A percentile compares a stretch with the other conserved stretches of the same genome.
Evolutionary conservation across 1,139 yeast genomes (phyloP).

Genomic region (Debaryomyces psychrophilus): DNA sequence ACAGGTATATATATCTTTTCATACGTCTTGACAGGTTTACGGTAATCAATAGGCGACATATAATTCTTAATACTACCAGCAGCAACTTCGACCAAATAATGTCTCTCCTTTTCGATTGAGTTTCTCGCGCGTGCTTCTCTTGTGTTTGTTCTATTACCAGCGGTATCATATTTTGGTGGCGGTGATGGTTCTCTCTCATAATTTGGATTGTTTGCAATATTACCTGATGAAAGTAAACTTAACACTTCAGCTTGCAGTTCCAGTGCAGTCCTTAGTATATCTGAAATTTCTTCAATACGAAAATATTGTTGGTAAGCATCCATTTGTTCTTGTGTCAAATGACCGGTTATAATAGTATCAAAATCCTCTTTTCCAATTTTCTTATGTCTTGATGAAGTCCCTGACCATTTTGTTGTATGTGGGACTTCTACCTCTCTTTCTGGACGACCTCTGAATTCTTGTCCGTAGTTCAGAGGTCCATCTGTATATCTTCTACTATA

Average conservation of each 20-base stretch:
- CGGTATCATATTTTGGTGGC: constrained; percentile 83
- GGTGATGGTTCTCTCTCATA: constrained; percentile 78
- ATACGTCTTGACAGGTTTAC: constrained; percentile 66
- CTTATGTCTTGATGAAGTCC: constrained; percentile 37
- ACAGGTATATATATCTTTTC: constrained; percentile 88
- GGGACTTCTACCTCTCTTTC: constrained; percentile 6
- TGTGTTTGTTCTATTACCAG: constrained; percentile 85
- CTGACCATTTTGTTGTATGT: constrained; percentile 47
- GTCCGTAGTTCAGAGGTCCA: constrained; percentile 1
- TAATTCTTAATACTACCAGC: constrained; percentile 74
- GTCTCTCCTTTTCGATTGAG: constrained; percentile 76
- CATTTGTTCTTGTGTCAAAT: constrained; percentile 81
- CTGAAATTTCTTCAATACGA: constrained; percentile 76
- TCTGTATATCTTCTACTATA: constrained; percentile 14
- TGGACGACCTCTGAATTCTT: constrained; percentile 12
- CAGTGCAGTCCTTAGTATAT: constrained; percentile 49
- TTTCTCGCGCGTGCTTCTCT: constrained; percentile 67
- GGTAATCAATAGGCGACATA: constrained; percentile 79
- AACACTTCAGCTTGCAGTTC: constrained; percentile 51
- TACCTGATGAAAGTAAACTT: constrained; percentile 41
- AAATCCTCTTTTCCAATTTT: constrained; percentile 33
- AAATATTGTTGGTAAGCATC: constrained; percentile 77
- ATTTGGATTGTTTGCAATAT: constrained; percentile 27
- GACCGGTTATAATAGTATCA: constrained; percentile 50
- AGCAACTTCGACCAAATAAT: constrained; percentile 73